Base-by-base conservation (phyloP, 202 grass and related monocot genomes). In the Miscanthus sacchariflorus region DNA sequence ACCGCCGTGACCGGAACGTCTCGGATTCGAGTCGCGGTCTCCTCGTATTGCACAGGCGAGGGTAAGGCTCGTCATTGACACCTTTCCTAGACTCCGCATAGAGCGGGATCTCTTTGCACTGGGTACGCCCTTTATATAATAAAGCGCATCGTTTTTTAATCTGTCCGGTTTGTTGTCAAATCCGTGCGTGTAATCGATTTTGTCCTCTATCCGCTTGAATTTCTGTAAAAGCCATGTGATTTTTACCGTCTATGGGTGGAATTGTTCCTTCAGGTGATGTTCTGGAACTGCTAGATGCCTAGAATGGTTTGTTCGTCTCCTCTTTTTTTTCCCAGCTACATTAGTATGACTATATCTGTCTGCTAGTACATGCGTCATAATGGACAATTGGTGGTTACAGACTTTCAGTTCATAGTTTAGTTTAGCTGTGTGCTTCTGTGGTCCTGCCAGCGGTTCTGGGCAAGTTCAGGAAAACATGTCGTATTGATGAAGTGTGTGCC, bases 341-440 rank as follows among this genome's bases (percentile, higher is more conserved):
- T 80, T 81, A 38, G 27, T 54, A 17, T 27, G 46, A 25, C 56
- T 49, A 13, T 25, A 45, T 40, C 30, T 39, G 42, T 67, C 24
- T 76, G 21, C 28, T 82, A 74, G n/a, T 46, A 45, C n/a, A 38
- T 74, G 66, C 17, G 7, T 21, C 18, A 21, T 25, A 30, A 25
- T 82, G 23, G 5, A 18, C 21, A 81, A 27, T 70, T 13, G 11
- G 27, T 70, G 25, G 12, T 66, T 85, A 85, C 76, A 75, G 10
- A 44, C 28, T 54, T 80, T 58, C 54, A 68, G 10, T 77, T 90
- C 14, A 52, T 52, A 52, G 49, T 18, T 18, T 52, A 52, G 49
- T 52, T 1, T 52, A 18, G 49, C 14, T 52, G 5, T 52, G 14
- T 52, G 49, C 49, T 52, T 52, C 14, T 17, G 49, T 52, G 49